Percentiles rank a stretch among this genome's conserved stretches.
Conservation (phyloP, 495 filamentous ascomycete species). For the Chaetomidium leptoderma region DNA sequence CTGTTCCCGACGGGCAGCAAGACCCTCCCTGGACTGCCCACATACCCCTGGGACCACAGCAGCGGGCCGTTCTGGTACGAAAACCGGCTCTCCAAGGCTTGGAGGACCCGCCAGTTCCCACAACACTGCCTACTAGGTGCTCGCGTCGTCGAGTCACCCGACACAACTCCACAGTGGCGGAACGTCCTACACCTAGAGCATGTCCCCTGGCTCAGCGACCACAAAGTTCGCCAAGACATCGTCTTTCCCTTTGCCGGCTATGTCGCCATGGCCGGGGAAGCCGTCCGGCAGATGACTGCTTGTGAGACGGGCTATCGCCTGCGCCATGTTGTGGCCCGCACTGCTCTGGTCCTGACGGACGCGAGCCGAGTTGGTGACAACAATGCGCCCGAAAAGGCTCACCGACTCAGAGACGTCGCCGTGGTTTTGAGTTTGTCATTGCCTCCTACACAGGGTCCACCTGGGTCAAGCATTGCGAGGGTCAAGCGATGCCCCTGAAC, state of each 20-base stretch:
- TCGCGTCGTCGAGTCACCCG: slow-evolving; percentile 31
- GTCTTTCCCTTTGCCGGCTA: slow-evolving; percentile 46
- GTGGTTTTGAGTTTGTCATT: slow-evolving; percentile 47
- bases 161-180: slow-evolving; percentile 37
- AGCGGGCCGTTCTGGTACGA: slow-evolving; percentile 39
- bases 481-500: slow-evolving; percentile 27
- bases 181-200: slow-evolving; percentile 37
- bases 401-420: slow-evolving; percentile 35
- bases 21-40: slow-evolving; percentile 27
- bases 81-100: slow-evolving; percentile 38
- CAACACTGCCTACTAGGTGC: slow-evolving; percentile 45
- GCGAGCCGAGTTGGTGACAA: slow-evolving; percentile 41
- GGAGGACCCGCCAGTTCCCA: slow-evolving; percentile 33
- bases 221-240: slow-evolving; percentile 32
- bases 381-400: slow-evolving; percentile 31
- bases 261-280: slow-evolving; percentile 40
- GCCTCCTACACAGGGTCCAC: slow-evolving; percentile 32
- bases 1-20: slow-evolving; percentile 12
- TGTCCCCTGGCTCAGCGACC: slow-evolving; percentile 44
- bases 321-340: slow-evolving; percentile 30
- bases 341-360: slow-evolving; percentile 39
- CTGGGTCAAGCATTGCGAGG: slow-evolving; percentile 45
- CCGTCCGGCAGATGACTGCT: slow-evolving; percentile 35
- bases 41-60: slow-evolving; percentile 41
- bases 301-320: slow-evolving; percentile 32